Evolutionary conservation across 73 alveolate genomes (phyloP), one percentile per base, ranked within the genome.

Genomic region (Paramecium sonneborni): DNA sequence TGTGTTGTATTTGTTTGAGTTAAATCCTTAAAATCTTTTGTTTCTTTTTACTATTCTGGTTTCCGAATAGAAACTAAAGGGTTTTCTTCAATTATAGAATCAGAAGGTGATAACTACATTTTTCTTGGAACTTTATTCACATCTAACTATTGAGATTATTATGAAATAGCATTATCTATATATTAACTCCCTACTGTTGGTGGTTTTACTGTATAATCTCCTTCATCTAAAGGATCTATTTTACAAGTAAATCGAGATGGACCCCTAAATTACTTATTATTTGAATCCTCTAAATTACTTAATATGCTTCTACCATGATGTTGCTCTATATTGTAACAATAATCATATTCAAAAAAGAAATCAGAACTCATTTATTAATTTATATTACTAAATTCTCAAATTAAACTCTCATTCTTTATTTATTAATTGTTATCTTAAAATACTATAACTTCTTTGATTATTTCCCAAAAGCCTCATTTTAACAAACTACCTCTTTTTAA

Each of bases 181-280:
- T n/a, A 18, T 21, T 37, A 37, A 74, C 58, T 39, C 14, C 56
- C 87, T 1, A 74, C 87, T 34, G 87, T 74, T 35, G 87, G 87
- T n/a, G 56, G 67, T 34, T 39, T 34, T 10, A 74, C 87, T 9
- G 87, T 37, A 35, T n/a, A n/a, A 34, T 74, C 87, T 5, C 67
- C 87, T 11, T 37, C 58, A 0, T 74, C 87, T 34, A 74, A 10
- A 12, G 87, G 87, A 39, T 74, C 87, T 14, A 74, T 20, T 74
- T 74, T 74, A 38, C 67, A 74, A 0, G 87, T 74, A 74, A 74
- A 74, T 15, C 58, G 56, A 35, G 58, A 34, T 28, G 87, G 87
- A 15, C 87, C 87, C 14, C 87, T 34, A 74, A 74, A 74, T 10
- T 74, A 37, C 20, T 74, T 74, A 21, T 74, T 21, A 74, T 74